phyloP scores from a whole-genome alignment of 2,329 filamentous ascomycete genomes.

The Exophiala bonariae region DNA sequence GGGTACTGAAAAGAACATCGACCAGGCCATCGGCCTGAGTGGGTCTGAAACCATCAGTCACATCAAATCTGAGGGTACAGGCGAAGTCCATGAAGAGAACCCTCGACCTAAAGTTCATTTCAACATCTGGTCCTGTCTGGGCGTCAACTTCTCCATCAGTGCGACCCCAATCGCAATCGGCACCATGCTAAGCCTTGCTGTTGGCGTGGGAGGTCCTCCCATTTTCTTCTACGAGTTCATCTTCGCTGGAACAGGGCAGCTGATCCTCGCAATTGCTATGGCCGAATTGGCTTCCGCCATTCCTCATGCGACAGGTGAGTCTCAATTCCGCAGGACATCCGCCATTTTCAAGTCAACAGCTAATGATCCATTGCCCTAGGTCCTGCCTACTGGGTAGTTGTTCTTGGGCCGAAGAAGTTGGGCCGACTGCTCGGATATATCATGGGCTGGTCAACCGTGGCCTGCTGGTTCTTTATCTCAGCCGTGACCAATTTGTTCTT shows the following conservation, averaged over 20 bases:
- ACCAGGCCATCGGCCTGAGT: too few relatives aligned
- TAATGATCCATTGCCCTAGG: not conserved
- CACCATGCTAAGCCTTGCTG: slow-evolving; percentile 6
- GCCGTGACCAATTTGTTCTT: not conserved
- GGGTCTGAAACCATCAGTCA: too few relatives aligned
- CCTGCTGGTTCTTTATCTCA: not conserved
- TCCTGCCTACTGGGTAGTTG: not conserved
- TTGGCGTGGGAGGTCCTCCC: slow-evolving; percentile 15
- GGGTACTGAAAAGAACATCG: too few relatives aligned
- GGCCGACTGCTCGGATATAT: not conserved
- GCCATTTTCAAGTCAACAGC: too few relatives aligned
- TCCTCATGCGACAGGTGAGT: slow-evolving; percentile 52
- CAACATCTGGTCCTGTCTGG: slow-evolving; percentile 5
- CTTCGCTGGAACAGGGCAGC: slow-evolving; percentile 9
- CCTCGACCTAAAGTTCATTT: too few relatives aligned
- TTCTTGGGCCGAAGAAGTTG: not conserved
- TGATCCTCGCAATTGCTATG: not conserved
- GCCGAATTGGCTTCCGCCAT: slow-evolving; percentile 48
- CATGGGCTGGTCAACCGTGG: not conserved
- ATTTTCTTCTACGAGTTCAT: slow-evolving; percentile 19
- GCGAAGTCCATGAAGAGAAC: too few relatives aligned
- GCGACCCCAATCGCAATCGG: slow-evolving; percentile 13
- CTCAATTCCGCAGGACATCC: not conserved
- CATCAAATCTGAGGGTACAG: too few relatives aligned
- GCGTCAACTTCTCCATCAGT: slow-evolving; percentile 8